Evolutionary conservation across 176 grass and related monocot genomes (phyloP).

Genomic region (Oryza meyeriana): DNA sequence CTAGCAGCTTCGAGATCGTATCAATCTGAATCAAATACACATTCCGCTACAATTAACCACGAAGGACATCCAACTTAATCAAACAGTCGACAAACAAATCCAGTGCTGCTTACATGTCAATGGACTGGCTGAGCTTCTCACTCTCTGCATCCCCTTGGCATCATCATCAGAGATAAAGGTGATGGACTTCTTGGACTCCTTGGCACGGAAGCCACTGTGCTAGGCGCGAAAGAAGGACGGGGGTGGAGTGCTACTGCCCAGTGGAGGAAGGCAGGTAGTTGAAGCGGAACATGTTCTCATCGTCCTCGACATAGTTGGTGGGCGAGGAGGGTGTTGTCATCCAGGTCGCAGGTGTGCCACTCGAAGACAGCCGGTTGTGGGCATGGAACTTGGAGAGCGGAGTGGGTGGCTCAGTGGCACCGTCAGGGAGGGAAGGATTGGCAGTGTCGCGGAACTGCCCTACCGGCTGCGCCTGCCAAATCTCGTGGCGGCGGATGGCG

Average conservation of each 20-base stretch:
- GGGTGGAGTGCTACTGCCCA: conserved; percentile 91
- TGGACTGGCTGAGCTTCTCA: conserved; percentile 41
- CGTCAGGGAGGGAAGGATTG: conserved; percentile 57
- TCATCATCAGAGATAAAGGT: conserved; percentile 75
- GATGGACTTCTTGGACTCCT: conserved; percentile 76
- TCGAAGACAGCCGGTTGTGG: conserved; percentile 71
- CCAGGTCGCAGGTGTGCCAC: conserved; percentile 96
- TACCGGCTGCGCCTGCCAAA: conserved; percentile 98
- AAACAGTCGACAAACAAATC: not conserved
- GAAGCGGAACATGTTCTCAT: conserved; percentile 99
- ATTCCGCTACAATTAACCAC: not conserved
- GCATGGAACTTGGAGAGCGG: conserved; percentile 72
- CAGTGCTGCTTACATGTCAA: conserved; percentile 37
- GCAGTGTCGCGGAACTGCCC: conserved; percentile 74
- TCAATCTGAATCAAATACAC: conserved; percentile 42
- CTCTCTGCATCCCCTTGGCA: conserved; percentile 44
- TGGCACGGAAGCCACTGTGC: conserved; percentile 95
- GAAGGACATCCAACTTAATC: not conserved
- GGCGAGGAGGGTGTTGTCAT: conserved; percentile 62
- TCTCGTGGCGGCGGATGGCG: conserved; percentile 64
- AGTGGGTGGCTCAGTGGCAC: conserved; percentile 65
- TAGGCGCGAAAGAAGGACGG: conserved; percentile 83
- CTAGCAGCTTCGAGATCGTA: conserved; percentile 66
- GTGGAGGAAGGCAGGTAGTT: conserved; percentile 88
- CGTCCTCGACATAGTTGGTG: conserved; percentile 99